These are phyloP conservation scores for Mycena venus DNA, from an alignment of 768 basidiomycete genomes.

Conservation along the genomic window DNA sequence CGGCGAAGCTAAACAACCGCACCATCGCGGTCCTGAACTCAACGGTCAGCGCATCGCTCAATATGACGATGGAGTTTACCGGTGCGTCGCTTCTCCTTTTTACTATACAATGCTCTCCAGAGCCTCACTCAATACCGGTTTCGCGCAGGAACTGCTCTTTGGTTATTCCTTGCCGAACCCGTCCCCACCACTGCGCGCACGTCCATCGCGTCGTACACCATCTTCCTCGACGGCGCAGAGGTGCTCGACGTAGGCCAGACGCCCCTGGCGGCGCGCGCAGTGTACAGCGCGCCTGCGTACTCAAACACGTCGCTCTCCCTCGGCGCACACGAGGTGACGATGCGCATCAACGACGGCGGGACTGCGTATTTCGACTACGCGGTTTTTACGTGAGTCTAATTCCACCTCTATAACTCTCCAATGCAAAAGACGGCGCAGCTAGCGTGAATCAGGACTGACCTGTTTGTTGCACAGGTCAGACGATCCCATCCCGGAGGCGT, in stretches of 20 bases:
- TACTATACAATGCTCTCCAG: neutral
- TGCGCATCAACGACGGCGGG: neutral
- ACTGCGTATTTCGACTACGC: slow-evolving; percentile 1
- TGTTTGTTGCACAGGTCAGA: neutral
- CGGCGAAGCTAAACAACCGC: neutral
- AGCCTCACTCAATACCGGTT: neutral
- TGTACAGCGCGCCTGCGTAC: neutral
- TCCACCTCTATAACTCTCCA: neutral
- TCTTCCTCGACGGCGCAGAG: neutral
- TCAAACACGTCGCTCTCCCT: neutral
- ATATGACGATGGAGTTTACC: neutral
- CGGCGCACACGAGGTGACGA: neutral
- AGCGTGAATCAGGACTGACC: too few species aligned
- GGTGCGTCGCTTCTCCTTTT: neutral
- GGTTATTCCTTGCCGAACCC: neutral
- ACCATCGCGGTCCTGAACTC: neutral
- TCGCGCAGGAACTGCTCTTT: neutral
- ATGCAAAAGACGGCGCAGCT: too few species aligned
- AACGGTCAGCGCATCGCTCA: neutral
- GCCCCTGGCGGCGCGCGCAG: neutral
- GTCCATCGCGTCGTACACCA: neutral
- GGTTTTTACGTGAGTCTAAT: neutral
- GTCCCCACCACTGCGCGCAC: neutral
- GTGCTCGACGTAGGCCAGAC: neutral
- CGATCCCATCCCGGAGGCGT: neutral